These are phyloP conservation scores for Cucurbita moschata DNA, from an alignment of 306 rosid species.

Conservation along the genomic window DNA sequence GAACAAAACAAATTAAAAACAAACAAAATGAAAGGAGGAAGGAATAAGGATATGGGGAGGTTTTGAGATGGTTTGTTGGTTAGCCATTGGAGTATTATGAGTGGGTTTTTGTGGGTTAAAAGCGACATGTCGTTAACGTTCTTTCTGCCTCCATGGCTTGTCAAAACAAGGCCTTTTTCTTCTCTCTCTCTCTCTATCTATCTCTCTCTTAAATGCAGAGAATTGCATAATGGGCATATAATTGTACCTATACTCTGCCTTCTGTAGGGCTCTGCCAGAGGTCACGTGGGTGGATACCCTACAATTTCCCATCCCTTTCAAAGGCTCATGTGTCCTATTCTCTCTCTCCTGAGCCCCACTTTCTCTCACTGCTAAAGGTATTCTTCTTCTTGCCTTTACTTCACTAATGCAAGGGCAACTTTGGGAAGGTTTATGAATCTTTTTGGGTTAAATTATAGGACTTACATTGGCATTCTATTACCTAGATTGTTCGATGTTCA, in stretches of 20 bases:
- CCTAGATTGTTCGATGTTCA: too few species aligned
- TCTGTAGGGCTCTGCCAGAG: background rate
- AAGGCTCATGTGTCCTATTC: background rate
- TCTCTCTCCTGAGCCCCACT: background rate
- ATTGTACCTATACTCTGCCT: background rate
- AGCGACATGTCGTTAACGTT: slow-evolving; percentile 3
- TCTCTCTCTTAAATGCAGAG: background rate
- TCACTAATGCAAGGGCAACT: too few species aligned
- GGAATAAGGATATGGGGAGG: too few species aligned
- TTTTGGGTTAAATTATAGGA: too few species aligned
- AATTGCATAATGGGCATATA: background rate
- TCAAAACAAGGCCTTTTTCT: too few species aligned
- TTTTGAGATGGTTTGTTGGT: background rate
- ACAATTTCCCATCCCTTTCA: background rate
- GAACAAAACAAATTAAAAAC: background rate
- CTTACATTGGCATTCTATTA: too few species aligned
- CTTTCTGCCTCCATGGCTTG: background rate
- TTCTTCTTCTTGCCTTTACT: background rate
- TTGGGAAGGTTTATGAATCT: too few species aligned
- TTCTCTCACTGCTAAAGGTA: background rate
- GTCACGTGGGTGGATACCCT: background rate
- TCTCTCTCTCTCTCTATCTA: too few species aligned
- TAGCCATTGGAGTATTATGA: background rate
- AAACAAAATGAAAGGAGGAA: background rate
- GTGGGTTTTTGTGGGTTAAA: background rate